Conservation (phyloP, 225 moss, liverwort and hornwort species). For the Polytrichum formosum region DNA sequence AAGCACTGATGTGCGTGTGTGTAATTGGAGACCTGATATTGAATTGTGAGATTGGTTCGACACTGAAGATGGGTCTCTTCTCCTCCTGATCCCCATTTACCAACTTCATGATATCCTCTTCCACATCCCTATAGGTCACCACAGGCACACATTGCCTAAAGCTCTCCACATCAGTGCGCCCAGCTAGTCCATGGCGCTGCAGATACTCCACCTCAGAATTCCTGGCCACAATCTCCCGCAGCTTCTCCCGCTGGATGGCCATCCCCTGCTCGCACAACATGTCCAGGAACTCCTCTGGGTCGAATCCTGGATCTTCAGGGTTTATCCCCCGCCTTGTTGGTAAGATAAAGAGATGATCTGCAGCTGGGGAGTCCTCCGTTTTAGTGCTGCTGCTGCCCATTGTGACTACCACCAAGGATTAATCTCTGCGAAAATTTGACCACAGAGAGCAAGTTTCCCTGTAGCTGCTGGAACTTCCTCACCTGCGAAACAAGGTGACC, state of each 20-base stretch:
- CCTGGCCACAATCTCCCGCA: slow-evolving; percentile 23
- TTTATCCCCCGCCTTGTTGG: slow-evolving; percentile 2
- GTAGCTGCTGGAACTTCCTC: no score
- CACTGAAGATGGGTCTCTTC: slow-evolving; percentile 21
- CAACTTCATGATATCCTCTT: slow-evolving; percentile 16
- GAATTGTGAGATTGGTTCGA: slow-evolving; percentile 15
- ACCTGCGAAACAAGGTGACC: no score
- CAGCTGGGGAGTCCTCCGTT: no score
- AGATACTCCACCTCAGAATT: slow-evolving; percentile 33
- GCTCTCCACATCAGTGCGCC: slow-evolving; percentile 20
- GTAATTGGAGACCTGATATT: not conserved
- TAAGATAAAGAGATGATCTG: not conserved
- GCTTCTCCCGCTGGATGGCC: slow-evolving; percentile 10
- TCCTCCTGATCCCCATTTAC: slow-evolving; percentile 24
- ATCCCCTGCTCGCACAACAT: not conserved
- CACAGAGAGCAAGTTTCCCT: no score
- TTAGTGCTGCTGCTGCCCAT: no score
- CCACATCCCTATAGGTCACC: slow-evolving; percentile 15
- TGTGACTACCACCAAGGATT: no score
- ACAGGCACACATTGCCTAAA: slow-evolving; percentile 30
- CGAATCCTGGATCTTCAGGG: not conserved
- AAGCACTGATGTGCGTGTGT: no score
- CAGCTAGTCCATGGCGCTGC: slow-evolving; percentile 25
- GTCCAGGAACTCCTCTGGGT: slow-evolving; percentile 8
- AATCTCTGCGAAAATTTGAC: no score